These are phyloP conservation scores for Spathaspora arborariae DNA, from an alignment of 805 yeast genomes.

Conservation along the genomic window DNA sequence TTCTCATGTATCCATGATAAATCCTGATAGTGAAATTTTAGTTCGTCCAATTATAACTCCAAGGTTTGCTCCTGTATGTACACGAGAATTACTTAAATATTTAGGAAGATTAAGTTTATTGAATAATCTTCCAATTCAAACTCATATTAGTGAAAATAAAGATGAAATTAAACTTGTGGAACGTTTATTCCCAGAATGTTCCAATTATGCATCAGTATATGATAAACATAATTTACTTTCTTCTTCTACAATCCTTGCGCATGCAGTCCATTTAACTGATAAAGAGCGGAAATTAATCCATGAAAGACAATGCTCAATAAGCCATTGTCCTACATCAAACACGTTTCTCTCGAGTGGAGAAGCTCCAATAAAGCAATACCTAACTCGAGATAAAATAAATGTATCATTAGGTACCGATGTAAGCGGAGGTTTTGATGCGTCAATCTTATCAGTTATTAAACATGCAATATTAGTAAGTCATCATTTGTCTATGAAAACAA, in stretches of 20 bases:
- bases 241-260: conserved; percentile 76
- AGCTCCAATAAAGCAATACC: conserved; percentile 65
- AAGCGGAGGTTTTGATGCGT: conserved; percentile 40
- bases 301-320: conserved; percentile 59
- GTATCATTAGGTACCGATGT: conserved; percentile 62
- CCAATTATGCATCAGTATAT: conserved; percentile 74
- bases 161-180: conserved; percentile 73
- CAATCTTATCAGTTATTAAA: conserved; percentile 33
- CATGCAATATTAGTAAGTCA: conserved; percentile 37
- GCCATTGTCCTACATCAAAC: conserved; percentile 94
- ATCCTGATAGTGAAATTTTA: conserved; percentile 45
- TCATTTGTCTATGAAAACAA: conserved; percentile 36
- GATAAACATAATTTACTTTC: conserved; percentile 57
- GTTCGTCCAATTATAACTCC: conserved; percentile 85
- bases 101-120: conserved; percentile 56
- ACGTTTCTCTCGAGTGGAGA: conserved; percentile 87
- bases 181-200: conserved; percentile 66
- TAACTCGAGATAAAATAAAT: conserved; percentile 61
- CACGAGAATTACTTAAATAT: conserved; percentile 55
- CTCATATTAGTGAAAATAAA: conserved; percentile 84
- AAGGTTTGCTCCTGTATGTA: conserved; percentile 88
- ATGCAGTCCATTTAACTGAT: conserved; percentile 72
- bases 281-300: conserved; percentile 60
- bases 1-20: conserved; percentile 49
- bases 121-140: conserved; percentile 66